Evolutionary conservation across 2,329 filamentous ascomycete genomes (phyloP).

Genomic region (Calonectria multiphialidica): DNA sequence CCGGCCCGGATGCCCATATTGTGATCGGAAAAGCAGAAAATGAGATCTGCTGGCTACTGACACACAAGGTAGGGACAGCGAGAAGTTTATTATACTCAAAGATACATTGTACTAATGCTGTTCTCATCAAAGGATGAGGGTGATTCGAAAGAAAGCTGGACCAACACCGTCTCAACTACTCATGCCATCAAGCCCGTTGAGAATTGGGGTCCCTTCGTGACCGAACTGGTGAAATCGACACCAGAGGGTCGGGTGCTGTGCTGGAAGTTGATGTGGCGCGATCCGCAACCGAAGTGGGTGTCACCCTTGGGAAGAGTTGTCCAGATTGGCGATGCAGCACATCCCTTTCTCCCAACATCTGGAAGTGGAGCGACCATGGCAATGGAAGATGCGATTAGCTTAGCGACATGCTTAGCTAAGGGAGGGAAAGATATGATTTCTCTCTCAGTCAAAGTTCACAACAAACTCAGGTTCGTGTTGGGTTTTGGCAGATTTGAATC

Average conservation of each 20-base stretch:
- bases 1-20: background rate
- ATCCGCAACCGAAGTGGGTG: background rate
- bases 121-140: background rate
- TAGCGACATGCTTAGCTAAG: background rate
- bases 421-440: background rate
- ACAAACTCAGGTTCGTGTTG: background rate
- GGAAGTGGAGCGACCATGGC: background rate
- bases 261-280: conserved; percentile 1
- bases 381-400: background rate
- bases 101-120: background rate
- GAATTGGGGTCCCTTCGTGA: background rate
- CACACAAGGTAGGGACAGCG: background rate
- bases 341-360: background rate
- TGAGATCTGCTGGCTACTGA: background rate
- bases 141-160: background rate
- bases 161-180: background rate
- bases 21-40: background rate
- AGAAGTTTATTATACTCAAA: background rate
- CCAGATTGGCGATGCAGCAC: background rate
- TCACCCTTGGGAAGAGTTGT: background rate
- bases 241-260: background rate
- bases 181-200: background rate
- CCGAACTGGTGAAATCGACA: background rate
- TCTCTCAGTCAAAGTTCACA: background rate
- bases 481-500: too few species aligned